Percentiles rank a stretch among this genome's conserved stretches.
These are phyloP conservation scores for Solanum dulcamara DNA, from an alignment of 257 asterid species.

Conservation along the genomic window DNA sequence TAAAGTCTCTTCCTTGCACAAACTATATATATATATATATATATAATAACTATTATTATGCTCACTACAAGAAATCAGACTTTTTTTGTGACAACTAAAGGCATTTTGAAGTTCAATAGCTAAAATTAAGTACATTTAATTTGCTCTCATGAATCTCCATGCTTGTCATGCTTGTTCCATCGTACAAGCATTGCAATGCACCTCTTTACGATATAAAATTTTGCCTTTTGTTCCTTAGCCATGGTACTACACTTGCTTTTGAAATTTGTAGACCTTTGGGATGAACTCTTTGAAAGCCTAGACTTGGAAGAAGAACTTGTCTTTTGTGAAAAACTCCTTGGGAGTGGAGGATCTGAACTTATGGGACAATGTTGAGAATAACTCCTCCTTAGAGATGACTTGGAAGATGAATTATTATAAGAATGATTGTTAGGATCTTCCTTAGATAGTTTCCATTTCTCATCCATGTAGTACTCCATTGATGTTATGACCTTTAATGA, in stretches of 20 bases:
- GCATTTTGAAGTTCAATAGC: not conserved
- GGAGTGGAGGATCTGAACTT: not conserved
- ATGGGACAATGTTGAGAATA: not conserved
- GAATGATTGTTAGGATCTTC: conserved; percentile 4
- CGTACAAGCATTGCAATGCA: not conserved
- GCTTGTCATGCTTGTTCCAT: conserved; percentile 2
- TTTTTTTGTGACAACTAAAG: not conserved
- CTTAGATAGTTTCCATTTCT: conserved; percentile 3
- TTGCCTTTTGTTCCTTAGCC: conserved; percentile 1
- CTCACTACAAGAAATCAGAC: not conserved
- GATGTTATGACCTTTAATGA: not conserved
- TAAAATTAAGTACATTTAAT: not conserved
- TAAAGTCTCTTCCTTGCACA: not conserved
- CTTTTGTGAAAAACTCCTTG: conserved; percentile 1
- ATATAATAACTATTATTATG: not conserved
- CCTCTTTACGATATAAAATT: not conserved
- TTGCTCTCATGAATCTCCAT: not conserved
- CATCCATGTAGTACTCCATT: conserved; percentile 7
- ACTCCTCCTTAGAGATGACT: conserved; percentile 1
- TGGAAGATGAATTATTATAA: not conserved
- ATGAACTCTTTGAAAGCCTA: not conserved
- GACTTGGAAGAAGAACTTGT: not conserved
- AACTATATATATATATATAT: no score
- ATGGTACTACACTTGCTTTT: not conserved
- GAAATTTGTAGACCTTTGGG: not conserved